phyloP scores from a whole-genome alignment of 2,329 filamentous ascomycete species.

The Whalleya microplaca region DNA sequence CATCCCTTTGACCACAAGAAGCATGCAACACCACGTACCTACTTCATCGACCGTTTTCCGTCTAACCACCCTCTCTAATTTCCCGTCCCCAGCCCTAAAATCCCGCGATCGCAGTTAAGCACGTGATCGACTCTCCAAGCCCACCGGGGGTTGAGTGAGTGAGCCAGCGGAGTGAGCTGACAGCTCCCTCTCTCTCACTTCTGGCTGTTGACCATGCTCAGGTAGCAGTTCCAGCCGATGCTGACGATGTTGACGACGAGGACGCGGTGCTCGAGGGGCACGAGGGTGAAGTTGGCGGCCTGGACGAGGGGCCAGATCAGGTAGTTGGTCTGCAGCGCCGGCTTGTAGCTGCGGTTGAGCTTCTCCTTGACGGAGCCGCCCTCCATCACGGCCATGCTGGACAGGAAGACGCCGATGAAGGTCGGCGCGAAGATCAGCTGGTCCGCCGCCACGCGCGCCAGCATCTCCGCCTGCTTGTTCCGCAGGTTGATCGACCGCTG shows the following conservation, averaged over 20 bases:
- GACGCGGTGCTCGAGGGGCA: slow-evolving; percentile 82
- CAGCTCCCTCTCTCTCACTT: slow-evolving; percentile 11
- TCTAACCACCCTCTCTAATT: not conserved
- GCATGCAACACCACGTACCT: slow-evolving; percentile 1
- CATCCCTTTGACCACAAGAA: not conserved
- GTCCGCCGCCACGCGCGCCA: slow-evolving; percentile 78
- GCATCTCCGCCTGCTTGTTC: slow-evolving; percentile 69
- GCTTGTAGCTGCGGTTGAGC: slow-evolving; percentile 69
- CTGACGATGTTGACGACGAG: slow-evolving; percentile 84
- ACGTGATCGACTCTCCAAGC: not conserved
- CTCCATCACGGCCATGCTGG: slow-evolving; percentile 83
- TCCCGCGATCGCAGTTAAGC: not conserved
- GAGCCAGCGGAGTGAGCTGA: not conserved
- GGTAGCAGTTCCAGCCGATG: slow-evolving; percentile 67
- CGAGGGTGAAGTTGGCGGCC: slow-evolving; percentile 82
- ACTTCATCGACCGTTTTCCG: slow-evolving; percentile 1
- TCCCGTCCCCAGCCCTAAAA: not conserved
- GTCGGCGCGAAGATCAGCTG: slow-evolving; percentile 83
- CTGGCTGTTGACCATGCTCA: slow-evolving; percentile 62
- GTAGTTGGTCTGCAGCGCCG: slow-evolving; percentile 81
- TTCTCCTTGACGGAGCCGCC: slow-evolving; percentile 66
- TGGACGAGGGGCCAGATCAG: slow-evolving; percentile 88
- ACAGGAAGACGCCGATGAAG: slow-evolving; percentile 81
- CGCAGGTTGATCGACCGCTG: slow-evolving; percentile 68
- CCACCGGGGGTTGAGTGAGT: too few species aligned